Conservation (phyloP, 2,329 filamentous ascomycete species). For the Escovopsis sp. region DNA sequence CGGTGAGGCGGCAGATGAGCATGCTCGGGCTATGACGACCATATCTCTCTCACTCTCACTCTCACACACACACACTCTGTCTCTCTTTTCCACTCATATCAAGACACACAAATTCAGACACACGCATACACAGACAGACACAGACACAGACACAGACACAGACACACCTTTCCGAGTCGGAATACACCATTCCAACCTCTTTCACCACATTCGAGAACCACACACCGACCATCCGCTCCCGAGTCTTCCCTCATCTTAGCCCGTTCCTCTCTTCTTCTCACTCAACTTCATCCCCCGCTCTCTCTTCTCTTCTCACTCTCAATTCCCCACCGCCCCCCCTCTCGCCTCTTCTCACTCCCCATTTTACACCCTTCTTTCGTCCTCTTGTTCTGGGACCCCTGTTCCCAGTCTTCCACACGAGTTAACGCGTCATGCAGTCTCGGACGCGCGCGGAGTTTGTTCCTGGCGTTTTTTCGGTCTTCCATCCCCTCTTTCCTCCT, state of each 20-base stretch:
- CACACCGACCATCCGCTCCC: too few species aligned
- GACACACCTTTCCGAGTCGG: too few species aligned
- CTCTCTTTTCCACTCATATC: too few species aligned
- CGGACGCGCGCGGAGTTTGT: not conserved
- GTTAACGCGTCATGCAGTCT: not conserved
- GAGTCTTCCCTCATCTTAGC: not conserved
- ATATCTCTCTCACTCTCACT: too few species aligned
- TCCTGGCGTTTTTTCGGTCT: not conserved
- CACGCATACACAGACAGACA: too few species aligned
- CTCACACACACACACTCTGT: not conserved
- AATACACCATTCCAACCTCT: too few species aligned
- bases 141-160: too few species aligned
- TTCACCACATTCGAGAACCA: too few species aligned
- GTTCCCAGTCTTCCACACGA: too few species aligned
- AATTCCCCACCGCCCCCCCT: not conserved
- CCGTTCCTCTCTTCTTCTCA: not conserved
- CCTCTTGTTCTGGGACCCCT: too few species aligned
- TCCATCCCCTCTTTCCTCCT: not conserved
- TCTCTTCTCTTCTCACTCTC: not conserved
- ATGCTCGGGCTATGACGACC: constrained; percentile 34
- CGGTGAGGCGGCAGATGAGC: constrained; percentile 58
- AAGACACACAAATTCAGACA: too few species aligned
- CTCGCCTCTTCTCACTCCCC: not conserved
- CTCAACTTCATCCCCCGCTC: not conserved
- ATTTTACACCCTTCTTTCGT: too few species aligned